phyloP scores from a whole-genome alignment of 352 stramenopile species.

The Phytophthora sp. region DNA sequence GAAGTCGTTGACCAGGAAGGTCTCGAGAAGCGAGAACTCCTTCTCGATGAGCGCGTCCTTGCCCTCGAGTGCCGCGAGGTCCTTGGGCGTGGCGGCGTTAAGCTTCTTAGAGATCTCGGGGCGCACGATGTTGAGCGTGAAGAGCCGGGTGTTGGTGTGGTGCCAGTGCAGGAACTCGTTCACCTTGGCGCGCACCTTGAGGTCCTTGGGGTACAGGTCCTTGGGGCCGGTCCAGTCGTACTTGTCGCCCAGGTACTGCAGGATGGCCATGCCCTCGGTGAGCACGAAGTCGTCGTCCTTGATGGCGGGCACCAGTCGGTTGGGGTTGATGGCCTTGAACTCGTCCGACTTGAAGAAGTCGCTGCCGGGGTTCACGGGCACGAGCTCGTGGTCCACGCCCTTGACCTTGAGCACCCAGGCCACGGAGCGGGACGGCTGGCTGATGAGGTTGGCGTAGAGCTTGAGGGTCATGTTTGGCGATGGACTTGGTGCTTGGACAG shows the following conservation, averaged over 20 bases:
- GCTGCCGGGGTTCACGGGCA: conserved; percentile 38
- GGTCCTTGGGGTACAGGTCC: conserved; percentile 55
- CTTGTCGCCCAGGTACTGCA: conserved; percentile 62
- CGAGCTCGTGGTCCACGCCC: conserved; percentile 41
- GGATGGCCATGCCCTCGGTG: conserved; percentile 62
- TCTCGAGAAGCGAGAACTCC: conserved; percentile 45
- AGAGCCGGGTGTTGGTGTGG: conserved; percentile 60
- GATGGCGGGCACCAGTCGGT: conserved; percentile 52
- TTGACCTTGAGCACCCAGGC: conserved; percentile 59
- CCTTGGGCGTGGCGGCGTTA: conserved; percentile 39
- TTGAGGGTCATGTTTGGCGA: conserved; percentile 40
- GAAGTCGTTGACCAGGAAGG: conserved; percentile 55
- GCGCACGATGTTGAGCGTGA: conserved; percentile 54
- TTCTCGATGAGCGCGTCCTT: conserved; percentile 47
- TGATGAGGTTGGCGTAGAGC: conserved; percentile 69
- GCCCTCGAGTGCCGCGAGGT: conserved; percentile 36
- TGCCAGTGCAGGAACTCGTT: conserved; percentile 79
- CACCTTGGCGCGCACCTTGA: conserved; percentile 56
- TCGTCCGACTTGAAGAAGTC: conserved; percentile 51
- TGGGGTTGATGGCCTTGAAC: conserved; percentile 63
- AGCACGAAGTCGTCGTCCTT: conserved; percentile 66
- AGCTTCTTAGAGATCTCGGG: conserved; percentile 39
- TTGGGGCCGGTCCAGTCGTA: conserved; percentile 50
- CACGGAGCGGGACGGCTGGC: conserved; percentile 52
- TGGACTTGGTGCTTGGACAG: neutral